Conservation (phyloP, 2,329 filamentous ascomycete genomes). For the Aureobasidium leucospermi region DNA sequence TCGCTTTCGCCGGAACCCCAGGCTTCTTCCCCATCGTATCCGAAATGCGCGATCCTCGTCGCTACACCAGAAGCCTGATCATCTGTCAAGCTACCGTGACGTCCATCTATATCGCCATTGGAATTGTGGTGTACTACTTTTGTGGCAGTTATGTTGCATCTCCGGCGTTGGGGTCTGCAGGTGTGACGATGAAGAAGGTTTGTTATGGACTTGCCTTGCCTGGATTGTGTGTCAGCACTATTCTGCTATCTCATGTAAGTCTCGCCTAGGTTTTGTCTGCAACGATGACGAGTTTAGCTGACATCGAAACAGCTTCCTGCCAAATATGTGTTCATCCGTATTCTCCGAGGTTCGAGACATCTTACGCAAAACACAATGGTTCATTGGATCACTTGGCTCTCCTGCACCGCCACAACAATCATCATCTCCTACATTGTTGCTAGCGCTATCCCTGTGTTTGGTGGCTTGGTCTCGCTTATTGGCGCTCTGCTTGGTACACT, state of each 20-base stretch:
- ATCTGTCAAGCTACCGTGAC: slow-evolving; percentile 21
- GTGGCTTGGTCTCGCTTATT: slow-evolving; percentile 21
- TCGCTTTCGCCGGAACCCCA: slow-evolving; percentile 33
- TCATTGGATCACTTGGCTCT: slow-evolving; percentile 17
- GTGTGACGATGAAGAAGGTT: slow-evolving; percentile 36
- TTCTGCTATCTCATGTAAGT: slow-evolving; percentile 18
- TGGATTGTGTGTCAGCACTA: slow-evolving; percentile 19
- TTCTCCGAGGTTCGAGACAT: slow-evolving; percentile 22
- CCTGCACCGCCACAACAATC: slow-evolving; percentile 17
- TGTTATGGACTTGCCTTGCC: slow-evolving; percentile 33
- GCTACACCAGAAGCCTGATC: slow-evolving; percentile 29
- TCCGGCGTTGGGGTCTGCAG: slow-evolving; percentile 42
- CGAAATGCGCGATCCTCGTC: slow-evolving; percentile 32
- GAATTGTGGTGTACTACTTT: slow-evolving; percentile 39
- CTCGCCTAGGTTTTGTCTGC: no score
- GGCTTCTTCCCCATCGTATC: slow-evolving; percentile 33
- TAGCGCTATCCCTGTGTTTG: slow-evolving; percentile 22
- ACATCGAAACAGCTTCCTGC: slow-evolving; percentile 15
- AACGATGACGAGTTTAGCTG: no score
- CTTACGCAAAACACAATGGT: slow-evolving; percentile 18
- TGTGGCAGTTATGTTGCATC: slow-evolving; percentile 42
- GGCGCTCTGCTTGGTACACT: slow-evolving; percentile 22
- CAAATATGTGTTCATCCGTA: slow-evolving; percentile 24
- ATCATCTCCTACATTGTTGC: slow-evolving; percentile 23
- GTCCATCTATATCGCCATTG: slow-evolving; percentile 30